Evolutionary conservation across 2,329 filamentous ascomycete genomes (phyloP), one percentile per base, ranked within the genome.

Genomic region (Kalmusia sp.): DNA sequence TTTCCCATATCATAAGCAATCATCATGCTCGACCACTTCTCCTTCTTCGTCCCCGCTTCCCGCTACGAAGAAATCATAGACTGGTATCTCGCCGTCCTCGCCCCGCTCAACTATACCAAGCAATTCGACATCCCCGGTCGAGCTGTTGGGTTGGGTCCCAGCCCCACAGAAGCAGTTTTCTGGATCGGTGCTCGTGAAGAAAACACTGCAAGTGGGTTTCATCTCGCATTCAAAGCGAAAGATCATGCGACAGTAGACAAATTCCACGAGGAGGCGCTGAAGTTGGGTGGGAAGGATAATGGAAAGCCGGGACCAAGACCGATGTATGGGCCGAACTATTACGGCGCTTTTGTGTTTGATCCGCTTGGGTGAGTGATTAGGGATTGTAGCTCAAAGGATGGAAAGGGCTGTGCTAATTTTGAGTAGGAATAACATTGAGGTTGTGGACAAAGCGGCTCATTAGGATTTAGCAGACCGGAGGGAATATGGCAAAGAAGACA

Each of bases 11-110:
- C 11, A 22, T 14, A 3, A 41, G 14, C 67, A 0, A 79, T 75
- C 1, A 80, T 92, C 5, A 49, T 46, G n/a, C 38, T 65, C 48
- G 60, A 67, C 47, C 65, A 70, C 57, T 40, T 65, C 46, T 49
- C 45, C 33, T 61, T 69, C 46, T 35, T 43, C 14, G 62, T 68
- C 14, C 63, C 61, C 12, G 21, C 56, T 14, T 49, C 57, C 35
- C 54, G 53, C 19, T 61, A 55, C 43, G 58, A 61, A 4, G 62
- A 61, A 27, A 52, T 63, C 5, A 54, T 63, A 11, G 48, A 49
- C 14, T 71, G 55, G 52, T 70, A 70, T 44, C 46, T 57, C 28
- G 48, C 55, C 2, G 65, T 61, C n/a, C 65, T 71, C 12, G 61
- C 61, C 17, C 64, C 67, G 9, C 55, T 71, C 15, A 62, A 64